A percentile compares a stretch with the other conserved stretches of the same genome.
phyloP scores from a whole-genome alignment of 345 rosid genomes.

The Lenwebbia sp. region DNA sequence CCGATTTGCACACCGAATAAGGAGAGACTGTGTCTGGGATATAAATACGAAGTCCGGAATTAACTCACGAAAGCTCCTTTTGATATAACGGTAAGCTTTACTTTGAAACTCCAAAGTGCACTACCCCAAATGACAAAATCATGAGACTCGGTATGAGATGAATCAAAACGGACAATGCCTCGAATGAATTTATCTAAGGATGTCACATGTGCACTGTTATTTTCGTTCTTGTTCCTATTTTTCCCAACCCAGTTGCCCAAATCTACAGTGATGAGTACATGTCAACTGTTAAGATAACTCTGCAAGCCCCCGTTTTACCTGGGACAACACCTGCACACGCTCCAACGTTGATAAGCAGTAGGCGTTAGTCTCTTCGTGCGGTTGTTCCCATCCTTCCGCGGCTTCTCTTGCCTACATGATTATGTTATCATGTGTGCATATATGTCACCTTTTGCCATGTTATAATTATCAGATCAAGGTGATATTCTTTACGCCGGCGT shows the following conservation, averaged over 20 bases:
- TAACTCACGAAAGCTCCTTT: too few relatives aligned
- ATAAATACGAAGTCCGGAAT: too few relatives aligned
- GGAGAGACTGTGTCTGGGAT: too few relatives aligned
- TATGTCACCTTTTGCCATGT: not conserved
- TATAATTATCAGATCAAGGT: not conserved
- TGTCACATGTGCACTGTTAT: not conserved
- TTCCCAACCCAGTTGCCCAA: not conserved
- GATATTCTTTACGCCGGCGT: not conserved
- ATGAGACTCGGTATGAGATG: too few relatives aligned
- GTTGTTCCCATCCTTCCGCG: not conserved
- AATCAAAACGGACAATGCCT: too few relatives aligned
- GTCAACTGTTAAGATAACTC: not conserved
- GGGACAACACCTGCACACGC: not conserved
- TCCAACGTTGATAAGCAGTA: not conserved
- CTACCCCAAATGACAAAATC: too few relatives aligned
- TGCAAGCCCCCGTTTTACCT: not conserved
- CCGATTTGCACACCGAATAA: too few relatives aligned
- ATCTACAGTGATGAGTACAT: not conserved
- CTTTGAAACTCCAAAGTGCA: too few relatives aligned
- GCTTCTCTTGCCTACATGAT: not conserved
- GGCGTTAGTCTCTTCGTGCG: not conserved
- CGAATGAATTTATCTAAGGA: too few relatives aligned
- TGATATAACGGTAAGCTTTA: too few relatives aligned
- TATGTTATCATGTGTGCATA: not conserved
- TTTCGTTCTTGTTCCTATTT: not conserved